Conservation (phyloP, 768 basidiomycete genomes). For the Tylopilus sp. region DNA sequence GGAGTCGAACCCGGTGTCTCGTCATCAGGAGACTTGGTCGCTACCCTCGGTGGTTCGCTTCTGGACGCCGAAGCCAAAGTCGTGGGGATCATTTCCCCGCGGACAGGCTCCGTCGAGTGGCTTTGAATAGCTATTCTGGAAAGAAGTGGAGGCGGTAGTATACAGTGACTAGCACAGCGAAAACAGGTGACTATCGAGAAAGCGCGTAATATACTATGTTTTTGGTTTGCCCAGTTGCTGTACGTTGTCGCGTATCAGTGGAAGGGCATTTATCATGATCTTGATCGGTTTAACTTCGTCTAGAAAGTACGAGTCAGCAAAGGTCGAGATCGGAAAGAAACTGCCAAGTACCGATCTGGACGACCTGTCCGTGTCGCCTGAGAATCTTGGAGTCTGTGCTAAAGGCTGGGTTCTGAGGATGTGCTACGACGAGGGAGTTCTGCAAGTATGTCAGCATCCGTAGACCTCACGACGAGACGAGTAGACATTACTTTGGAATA, state of each 20-base stretch:
- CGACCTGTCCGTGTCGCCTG: slow-evolving; percentile 63
- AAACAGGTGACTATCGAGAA: not conserved
- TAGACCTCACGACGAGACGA: slow-evolving; percentile 10
- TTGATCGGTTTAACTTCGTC: slow-evolving; percentile 73
- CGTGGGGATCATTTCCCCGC: slow-evolving; percentile 51
- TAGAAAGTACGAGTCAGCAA: slow-evolving; percentile 23
- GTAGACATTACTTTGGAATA: slow-evolving; percentile 55
- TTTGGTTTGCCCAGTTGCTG: slow-evolving; percentile 24
- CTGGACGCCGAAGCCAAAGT: slow-evolving; percentile 47
- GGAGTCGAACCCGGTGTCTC: slow-evolving; percentile 19
- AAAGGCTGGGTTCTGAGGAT: slow-evolving; percentile 55
- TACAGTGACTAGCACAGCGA: slow-evolving; percentile 4
- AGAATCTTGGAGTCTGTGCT: slow-evolving; percentile 38
- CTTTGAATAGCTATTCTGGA: slow-evolving; percentile 24
- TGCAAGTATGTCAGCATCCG: slow-evolving; percentile 30
- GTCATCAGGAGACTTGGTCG: slow-evolving; percentile 51
- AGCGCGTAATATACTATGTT: slow-evolving; percentile 5
- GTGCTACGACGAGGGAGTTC: slow-evolving; percentile 72
- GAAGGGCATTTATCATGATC: slow-evolving; percentile 65
- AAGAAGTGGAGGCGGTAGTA: slow-evolving; percentile 6
- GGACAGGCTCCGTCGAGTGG: slow-evolving; percentile 48
- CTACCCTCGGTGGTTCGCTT: slow-evolving; percentile 49
- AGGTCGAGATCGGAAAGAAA: not conserved
- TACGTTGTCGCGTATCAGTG: slow-evolving; percentile 59
- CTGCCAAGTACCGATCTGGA: slow-evolving; percentile 53